These are phyloP conservation scores for Parmelia sp. DNA, from an alignment of 495 filamentous ascomycete species.

Conservation along the genomic window DNA sequence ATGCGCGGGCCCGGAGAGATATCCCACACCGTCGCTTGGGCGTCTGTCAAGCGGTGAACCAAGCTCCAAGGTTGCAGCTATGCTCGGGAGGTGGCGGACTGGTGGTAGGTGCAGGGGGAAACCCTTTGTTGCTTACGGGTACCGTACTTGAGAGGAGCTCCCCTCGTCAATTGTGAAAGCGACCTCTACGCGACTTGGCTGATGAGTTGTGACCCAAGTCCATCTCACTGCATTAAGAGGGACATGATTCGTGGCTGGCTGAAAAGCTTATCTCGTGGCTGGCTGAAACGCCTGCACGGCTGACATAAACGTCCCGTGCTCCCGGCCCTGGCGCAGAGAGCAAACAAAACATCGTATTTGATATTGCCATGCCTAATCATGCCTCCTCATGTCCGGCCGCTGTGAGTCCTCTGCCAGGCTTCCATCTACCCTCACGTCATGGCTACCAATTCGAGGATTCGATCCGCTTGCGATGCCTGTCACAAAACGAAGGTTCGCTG, in stretches of 20 bases:
- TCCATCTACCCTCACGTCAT: constrained; percentile 8
- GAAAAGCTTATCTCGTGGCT: too few species aligned
- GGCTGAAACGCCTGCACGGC: too few species aligned
- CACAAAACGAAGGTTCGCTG: constrained; percentile 19
- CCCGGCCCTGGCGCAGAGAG: constrained; percentile 1
- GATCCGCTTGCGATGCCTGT: constrained; percentile 16
- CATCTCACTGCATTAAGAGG: too few species aligned
- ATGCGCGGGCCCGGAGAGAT: constrained; percentile 1
- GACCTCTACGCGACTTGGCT: too few species aligned
- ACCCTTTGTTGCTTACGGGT: too few species aligned
- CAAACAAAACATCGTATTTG: not conserved
- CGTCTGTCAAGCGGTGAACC: not conserved
- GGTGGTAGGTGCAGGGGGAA: too few species aligned
- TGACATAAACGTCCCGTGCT: not conserved
- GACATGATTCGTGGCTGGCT: too few species aligned
- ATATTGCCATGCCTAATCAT: constrained; percentile 5
- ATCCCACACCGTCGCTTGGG: not conserved
- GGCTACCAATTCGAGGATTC: constrained; percentile 13
- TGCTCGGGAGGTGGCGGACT: too few species aligned
- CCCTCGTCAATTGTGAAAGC: too few species aligned
- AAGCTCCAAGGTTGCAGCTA: not conserved
- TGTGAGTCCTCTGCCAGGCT: constrained; percentile 5
- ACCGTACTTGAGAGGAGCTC: too few species aligned
- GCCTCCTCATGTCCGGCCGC: constrained; percentile 2
- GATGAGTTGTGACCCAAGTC: too few species aligned